A percentile compares a stretch with the other conserved stretches of the same genome.
Conservation (phyloP, 768 basidiomycete genomes). For the Agaricus blazei region DNA sequence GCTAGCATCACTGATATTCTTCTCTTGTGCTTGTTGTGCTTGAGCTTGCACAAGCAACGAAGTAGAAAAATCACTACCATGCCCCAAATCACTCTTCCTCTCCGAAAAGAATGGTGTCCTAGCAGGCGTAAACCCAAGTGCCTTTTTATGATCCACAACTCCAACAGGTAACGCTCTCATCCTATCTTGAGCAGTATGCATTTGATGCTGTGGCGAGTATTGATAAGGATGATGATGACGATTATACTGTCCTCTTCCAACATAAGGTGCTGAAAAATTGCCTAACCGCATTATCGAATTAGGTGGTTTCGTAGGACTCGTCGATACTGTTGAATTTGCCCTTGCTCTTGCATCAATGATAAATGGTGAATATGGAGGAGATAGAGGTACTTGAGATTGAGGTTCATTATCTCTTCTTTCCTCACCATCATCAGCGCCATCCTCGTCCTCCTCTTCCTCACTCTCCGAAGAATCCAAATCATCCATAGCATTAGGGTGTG, state of each 20-base stretch:
- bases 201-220: too few relatives aligned
- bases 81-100: conserved; percentile 34
- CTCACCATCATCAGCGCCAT: conserved; percentile 27
- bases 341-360: conserved; percentile 31
- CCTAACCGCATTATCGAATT: conserved; percentile 58
- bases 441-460: conserved; percentile 38
- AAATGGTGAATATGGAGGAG: conserved; percentile 11
- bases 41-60: conserved; percentile 9
- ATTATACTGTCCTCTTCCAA: conserved; percentile 31
- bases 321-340: conserved; percentile 30
- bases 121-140: conserved; percentile 48
- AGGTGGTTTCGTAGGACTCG: conserved; percentile 19
- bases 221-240: too few relatives aligned
- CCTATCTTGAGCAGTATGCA: conserved; percentile 16
- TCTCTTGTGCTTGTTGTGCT: neutral
- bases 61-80: conserved; percentile 28
- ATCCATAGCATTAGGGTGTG: conserved; percentile 68
- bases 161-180: conserved; percentile 22
- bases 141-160: conserved; percentile 34
- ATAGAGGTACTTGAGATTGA: conserved; percentile 14
- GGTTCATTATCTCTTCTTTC: conserved; percentile 24
- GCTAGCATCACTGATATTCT: neutral
- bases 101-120: conserved; percentile 42
- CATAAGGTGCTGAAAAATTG: conserved; percentile 66
- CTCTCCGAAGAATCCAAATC: conserved; percentile 63